These are phyloP conservation scores for Sclerotinia glacialis DNA, from an alignment of 2,329 filamentous ascomycete genomes.

Conservation along the genomic window DNA sequence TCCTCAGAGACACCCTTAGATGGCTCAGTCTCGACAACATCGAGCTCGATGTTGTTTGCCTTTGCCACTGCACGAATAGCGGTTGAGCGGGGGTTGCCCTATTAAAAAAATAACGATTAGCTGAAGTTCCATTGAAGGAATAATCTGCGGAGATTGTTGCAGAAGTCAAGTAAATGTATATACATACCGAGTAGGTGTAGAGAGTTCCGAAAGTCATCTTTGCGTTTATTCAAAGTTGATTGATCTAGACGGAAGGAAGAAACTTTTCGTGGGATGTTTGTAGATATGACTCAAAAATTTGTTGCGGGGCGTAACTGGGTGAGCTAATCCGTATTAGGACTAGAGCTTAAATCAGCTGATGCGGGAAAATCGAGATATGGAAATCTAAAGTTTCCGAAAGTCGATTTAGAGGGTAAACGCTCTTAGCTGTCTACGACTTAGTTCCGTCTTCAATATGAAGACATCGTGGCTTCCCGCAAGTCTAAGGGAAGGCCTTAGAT, in stretches of 20 bases:
- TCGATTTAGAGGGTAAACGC: constrained; percentile 10
- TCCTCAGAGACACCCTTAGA: constrained; percentile 65
- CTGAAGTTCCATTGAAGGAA: background rate
- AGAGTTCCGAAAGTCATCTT: constrained; percentile 96
- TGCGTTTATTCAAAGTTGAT: constrained; percentile 26
- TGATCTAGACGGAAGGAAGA: constrained; percentile 17
- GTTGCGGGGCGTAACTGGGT: background rate
- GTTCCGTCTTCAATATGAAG: constrained; percentile 36
- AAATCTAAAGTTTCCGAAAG: constrained; percentile 13
- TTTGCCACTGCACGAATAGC: constrained; percentile 91
- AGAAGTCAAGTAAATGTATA: background rate
- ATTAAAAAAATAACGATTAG: constrained; percentile 33
- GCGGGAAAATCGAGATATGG: constrained; percentile 17
- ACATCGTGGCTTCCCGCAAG: constrained; percentile 35
- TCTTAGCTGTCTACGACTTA: constrained; percentile 2
- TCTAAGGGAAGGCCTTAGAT: constrained; percentile 34
- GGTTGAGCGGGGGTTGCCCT: constrained; percentile 89
- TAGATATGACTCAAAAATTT: constrained; percentile 20
- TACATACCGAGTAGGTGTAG: constrained; percentile 75
- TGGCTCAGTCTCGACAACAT: constrained; percentile 71
- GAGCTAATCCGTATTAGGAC: constrained; percentile 4
- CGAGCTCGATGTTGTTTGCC: constrained; percentile 92
- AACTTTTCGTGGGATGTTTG: constrained; percentile 21
- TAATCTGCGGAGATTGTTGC: background rate
- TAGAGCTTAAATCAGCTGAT: constrained; percentile 13